Base-by-base conservation (phyloP, 2,329 filamentous ascomycete genomes). In the Colletotrichum agaves region DNA sequence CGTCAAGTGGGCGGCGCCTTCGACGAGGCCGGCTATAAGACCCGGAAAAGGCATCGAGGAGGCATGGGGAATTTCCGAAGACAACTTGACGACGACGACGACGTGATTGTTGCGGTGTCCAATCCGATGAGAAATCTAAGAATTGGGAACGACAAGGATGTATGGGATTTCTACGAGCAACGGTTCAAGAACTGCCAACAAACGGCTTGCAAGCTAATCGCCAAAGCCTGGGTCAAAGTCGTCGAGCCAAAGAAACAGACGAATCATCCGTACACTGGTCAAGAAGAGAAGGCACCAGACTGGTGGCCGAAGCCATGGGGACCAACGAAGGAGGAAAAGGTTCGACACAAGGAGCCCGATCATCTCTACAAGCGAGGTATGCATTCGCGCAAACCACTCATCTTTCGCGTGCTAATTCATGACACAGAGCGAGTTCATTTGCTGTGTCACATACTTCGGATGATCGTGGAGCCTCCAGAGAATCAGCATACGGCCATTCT, bases 171-270 rank as follows among this genome's bases (percentile, higher is more conserved):
- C 70, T 91, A 91, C 71, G 82, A 86, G 53, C 82, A 85, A 44
- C 81, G 88, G 1, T 88, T 93, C 74, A 87, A 86, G 70, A 85
- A 86, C 65, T 86, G 91, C 71, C 91, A 93, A 73, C 91, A 94
- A 72, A 85, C 88, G 2, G 87, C 89, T 6, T 91, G 90, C 78
- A 93, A 93, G 77, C 80, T 89, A 27, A 89, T 93, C 59, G 88
- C 88, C 37, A 94, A 93, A 75, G 89, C 87, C 11, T 93, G 91
- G 87, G 89, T 94, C 67, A 93, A 93, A 74, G 84, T 88, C 2
- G 87, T 93, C 2, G 90, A 92, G 72, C 91, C 91, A 0, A 93
- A 91, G 78, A 94, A 94, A 77, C 91, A 93, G 76, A 90, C 90
- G 0, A 90, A 87, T 17, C 88, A 91, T 72, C 91, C 91, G 0